Percentiles rank a stretch among this genome's conserved stretches.
Evolutionary conservation across 352 stramenopile species (phyloP).

Genomic region (Globisporangium nodosum): DNA sequence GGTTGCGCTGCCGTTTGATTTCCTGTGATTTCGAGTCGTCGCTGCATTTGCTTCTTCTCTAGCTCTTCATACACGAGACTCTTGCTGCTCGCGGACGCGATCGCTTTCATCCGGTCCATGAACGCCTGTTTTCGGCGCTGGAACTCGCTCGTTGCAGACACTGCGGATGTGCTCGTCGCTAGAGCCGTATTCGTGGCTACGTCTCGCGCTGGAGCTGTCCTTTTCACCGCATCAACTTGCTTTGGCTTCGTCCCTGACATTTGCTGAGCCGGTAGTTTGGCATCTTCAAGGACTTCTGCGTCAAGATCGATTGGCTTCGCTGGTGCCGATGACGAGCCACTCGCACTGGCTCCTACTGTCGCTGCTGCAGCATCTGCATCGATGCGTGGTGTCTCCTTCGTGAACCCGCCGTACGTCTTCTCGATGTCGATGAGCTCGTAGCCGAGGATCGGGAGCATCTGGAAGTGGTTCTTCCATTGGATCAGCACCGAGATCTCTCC

Average conservation of each 20-base stretch:
- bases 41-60: slow-evolving; percentile 37
- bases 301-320: slow-evolving; percentile 24
- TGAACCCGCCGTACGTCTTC: slow-evolving; percentile 11
- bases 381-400: too few relatives aligned
- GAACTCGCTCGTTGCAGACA: slow-evolving; percentile 43
- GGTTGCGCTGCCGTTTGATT: background rate
- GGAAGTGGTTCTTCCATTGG: slow-evolving; percentile 74
- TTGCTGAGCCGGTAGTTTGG: background rate
- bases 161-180: background rate
- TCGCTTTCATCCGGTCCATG: slow-evolving; percentile 67
- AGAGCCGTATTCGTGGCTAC: background rate
- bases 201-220: background rate
- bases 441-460: slow-evolving; percentile 53
- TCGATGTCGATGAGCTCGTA: slow-evolving; percentile 71
- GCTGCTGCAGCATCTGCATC: background rate
- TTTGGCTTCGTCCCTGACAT: background rate
- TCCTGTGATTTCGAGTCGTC: slow-evolving; percentile 8
- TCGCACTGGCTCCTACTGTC: background rate
- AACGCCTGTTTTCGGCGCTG: slow-evolving; percentile 68
- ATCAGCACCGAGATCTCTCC: slow-evolving; percentile 72
- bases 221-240: background rate
- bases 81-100: slow-evolving; percentile 54
- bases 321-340: background rate
- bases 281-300: slow-evolving; percentile 15
- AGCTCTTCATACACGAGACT: slow-evolving; percentile 73